Percentiles rank a stretch among this genome's conserved stretches.
phyloP scores from a whole-genome alignment of 192 early-diverging fungal species.

The Chytriomyces hyalinus region DNA sequence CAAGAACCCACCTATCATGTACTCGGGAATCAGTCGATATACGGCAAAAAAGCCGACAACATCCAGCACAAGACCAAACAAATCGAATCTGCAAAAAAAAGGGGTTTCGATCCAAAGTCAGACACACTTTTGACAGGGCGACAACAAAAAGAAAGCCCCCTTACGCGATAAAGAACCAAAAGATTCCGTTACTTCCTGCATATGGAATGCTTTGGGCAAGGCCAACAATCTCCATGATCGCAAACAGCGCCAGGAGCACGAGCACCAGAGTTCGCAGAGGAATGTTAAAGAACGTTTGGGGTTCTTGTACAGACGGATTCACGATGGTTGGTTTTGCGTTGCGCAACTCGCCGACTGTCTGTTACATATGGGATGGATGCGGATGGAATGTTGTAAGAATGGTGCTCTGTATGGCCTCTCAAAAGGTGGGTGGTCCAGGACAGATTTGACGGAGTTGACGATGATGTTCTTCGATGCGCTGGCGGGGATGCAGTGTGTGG shows the following conservation, averaged over 20 bases:
- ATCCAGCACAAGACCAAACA: constrained; percentile 3
- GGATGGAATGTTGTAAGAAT: not conserved
- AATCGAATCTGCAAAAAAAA: constrained; percentile 4
- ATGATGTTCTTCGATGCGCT: no score
- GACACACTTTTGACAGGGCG: not conserved
- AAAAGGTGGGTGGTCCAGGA: not conserved
- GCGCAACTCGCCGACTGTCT: not conserved
- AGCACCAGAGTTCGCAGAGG: constrained; percentile 15
- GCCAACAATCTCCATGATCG: constrained; percentile 13
- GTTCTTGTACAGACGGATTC: constrained; percentile 19
- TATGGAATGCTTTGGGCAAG: not conserved
- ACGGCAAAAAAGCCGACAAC: constrained; percentile 11
- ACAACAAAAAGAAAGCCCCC: not conserved
- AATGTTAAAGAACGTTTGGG: constrained; percentile 1
- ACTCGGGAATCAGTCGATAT: constrained; percentile 16
- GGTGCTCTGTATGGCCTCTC: not conserved
- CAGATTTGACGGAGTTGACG: not conserved
- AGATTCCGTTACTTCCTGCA: constrained; percentile 11
- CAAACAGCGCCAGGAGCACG: constrained; percentile 14
- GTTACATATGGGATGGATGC: not conserved
- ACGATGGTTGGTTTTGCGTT: constrained; percentile 18
- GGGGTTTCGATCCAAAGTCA: not conserved
- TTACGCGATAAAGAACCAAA: constrained; percentile 22
- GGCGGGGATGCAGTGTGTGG: not conserved
- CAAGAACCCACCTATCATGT: constrained; percentile 4